Conservation (phyloP, 495 filamentous ascomycete species). For the Daldinia vernicosa region DNA sequence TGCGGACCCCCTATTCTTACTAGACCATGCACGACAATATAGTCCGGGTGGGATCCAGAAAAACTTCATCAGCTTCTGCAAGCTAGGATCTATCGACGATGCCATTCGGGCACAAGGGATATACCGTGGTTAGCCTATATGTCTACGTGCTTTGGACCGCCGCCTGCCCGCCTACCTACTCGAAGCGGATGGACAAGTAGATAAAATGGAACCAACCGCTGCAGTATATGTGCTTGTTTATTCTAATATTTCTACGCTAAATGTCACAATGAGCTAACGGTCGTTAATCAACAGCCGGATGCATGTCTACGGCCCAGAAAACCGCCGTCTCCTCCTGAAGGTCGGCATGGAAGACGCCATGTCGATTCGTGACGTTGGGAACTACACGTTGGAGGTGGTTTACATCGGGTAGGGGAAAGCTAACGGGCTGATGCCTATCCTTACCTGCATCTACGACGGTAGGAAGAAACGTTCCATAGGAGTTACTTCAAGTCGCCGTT, state of each 20-base stretch:
- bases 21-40: too few relatives aligned
- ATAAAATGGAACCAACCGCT: neutral
- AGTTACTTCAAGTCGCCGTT: neutral
- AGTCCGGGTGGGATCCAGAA: neutral
- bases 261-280: neutral
- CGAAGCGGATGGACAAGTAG: neutral
- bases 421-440: neutral
- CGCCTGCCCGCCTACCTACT: neutral
- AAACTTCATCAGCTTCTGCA: neutral
- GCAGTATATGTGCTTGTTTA: neutral
- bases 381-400: neutral
- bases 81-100: neutral
- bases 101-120: neutral
- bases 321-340: slow-evolving; percentile 13
- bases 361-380: neutral
- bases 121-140: neutral
- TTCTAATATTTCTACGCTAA: neutral
- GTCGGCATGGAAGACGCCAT: neutral
- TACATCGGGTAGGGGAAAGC: neutral
- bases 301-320: neutral
- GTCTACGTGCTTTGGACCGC: neutral
- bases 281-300: slow-evolving; percentile 35
- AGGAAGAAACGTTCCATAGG: slow-evolving; percentile 13
- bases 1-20: too few relatives aligned
- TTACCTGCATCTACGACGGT: neutral